Percentiles rank a stretch among this genome's conserved stretches.
These are phyloP conservation scores for Eucalyptus erythrocorys DNA, from an alignment of 345 rosid genomes.

Conservation along the genomic window DNA sequence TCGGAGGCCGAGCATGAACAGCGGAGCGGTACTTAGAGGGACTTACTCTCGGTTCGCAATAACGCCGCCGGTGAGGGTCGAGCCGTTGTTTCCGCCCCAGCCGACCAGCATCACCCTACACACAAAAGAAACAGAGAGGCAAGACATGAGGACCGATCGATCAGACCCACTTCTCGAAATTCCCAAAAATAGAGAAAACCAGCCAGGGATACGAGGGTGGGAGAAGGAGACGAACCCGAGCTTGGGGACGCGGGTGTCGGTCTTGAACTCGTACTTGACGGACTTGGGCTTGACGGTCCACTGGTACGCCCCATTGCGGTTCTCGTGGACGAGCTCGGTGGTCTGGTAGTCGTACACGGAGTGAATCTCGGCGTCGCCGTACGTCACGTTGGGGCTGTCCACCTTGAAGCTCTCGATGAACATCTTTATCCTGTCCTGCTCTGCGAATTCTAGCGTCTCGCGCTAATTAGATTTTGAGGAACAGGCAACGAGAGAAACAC, in stretches of 20 bases:
- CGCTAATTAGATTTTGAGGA: too few relatives aligned
- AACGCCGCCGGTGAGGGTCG: constrained; percentile 83
- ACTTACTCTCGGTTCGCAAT: constrained; percentile 90
- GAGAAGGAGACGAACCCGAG: constrained; percentile 37
- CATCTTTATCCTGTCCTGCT: constrained; percentile 20
- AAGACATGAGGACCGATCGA: too few relatives aligned
- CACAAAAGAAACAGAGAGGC: neutral
- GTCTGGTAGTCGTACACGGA: constrained; percentile 86
- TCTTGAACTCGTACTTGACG: constrained; percentile 82
- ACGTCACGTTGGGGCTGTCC: constrained; percentile 78
- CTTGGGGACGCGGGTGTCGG: constrained; percentile 67
- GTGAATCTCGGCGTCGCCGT: constrained; percentile 74
- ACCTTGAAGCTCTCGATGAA: constrained; percentile 83
- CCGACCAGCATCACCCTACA: constrained; percentile 94
- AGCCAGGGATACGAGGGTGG: too few relatives aligned
- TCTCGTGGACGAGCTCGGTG: constrained; percentile 90
- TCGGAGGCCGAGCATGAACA: neutral
- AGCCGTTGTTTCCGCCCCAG: constrained; percentile 97
- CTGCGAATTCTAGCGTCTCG: neutral
- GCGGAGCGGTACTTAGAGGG: neutral
- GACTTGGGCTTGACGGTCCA: constrained; percentile 91
- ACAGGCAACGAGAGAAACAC: neutral
- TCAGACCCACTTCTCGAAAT: neutral
- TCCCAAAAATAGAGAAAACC: neutral
- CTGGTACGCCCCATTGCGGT: constrained; percentile 59